Evolutionary conservation across 345 rosid species (phyloP).

Genomic region (Toxicodendron radicans): DNA sequence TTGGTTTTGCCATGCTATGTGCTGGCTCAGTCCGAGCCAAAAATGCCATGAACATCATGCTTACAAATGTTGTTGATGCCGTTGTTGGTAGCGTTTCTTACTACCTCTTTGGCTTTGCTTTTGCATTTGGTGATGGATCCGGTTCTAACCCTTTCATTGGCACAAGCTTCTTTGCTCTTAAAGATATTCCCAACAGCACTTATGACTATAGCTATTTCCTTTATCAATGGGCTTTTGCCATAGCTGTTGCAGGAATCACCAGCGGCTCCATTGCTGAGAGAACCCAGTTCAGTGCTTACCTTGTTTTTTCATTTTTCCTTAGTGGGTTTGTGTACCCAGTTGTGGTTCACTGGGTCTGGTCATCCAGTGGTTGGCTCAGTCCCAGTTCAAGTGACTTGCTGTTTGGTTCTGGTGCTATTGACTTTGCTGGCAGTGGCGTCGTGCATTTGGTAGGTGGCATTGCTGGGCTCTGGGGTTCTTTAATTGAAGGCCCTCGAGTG

Average conservation of each 20-base stretch:
- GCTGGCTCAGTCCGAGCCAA: constrained; percentile 74
- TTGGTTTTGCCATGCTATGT: constrained; percentile 76
- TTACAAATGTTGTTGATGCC: constrained; percentile 67
- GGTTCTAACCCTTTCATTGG: constrained; percentile 57
- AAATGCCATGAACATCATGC: constrained; percentile 72
- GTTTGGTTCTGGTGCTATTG: constrained; percentile 66
- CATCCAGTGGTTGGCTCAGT: constrained; percentile 61
- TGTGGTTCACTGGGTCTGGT: constrained; percentile 70
- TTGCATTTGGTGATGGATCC: constrained; percentile 58
- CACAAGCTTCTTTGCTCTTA: constrained; percentile 50
- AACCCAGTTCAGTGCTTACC: constrained; percentile 70
- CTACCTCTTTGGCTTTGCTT: constrained; percentile 71
- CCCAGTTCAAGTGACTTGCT: constrained; percentile 35
- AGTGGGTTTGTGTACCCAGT: constrained; percentile 61
- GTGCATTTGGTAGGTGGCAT: constrained; percentile 57
- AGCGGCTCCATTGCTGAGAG: constrained; percentile 77
- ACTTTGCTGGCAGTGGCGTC: constrained; percentile 63
- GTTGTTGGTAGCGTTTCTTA: constrained; percentile 72
- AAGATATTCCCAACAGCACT: constrained; percentile 36
- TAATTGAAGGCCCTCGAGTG: constrained; percentile 57
- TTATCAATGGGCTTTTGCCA: constrained; percentile 73
- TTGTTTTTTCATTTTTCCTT: constrained; percentile 62
- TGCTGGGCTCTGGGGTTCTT: constrained; percentile 59
- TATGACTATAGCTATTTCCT: constrained; percentile 58
- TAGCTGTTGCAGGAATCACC: constrained; percentile 63